A percentile compares a stretch with the other conserved stretches of the same genome.
Conservation (phyloP, 176 grass and related monocot genomes). For the barley (Hordeum vulgare) region MorexV3_pseudomolecules_assembly NC_058521.1:329389256-329389755, state of each 20-base stretch:
- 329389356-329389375: no score
- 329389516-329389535: slow-evolving; percentile 85
- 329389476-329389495: slow-evolving; percentile 53
- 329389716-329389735: not conserved
- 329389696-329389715: slow-evolving; percentile 2
- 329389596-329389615: slow-evolving; percentile 10
- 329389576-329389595: slow-evolving; percentile 15
- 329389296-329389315: no score
- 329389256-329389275: no score
- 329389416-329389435: not conserved
- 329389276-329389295: no score
- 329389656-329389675: not conserved
- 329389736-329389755: no score
- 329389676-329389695: not conserved
- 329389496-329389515: slow-evolving; percentile 95
- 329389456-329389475: not conserved
- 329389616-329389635: not conserved
- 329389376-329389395: no score
- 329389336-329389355: no score
- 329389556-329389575: slow-evolving; percentile 74
- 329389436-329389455: not conserved
- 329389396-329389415: not conserved
- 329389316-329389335: no score
- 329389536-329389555: slow-evolving; percentile 73
- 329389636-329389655: slow-evolving; percentile 1